Base-by-base conservation (phyloP, 1,284 basidiomycete species). In the Heliocybe sulcata region DNA sequence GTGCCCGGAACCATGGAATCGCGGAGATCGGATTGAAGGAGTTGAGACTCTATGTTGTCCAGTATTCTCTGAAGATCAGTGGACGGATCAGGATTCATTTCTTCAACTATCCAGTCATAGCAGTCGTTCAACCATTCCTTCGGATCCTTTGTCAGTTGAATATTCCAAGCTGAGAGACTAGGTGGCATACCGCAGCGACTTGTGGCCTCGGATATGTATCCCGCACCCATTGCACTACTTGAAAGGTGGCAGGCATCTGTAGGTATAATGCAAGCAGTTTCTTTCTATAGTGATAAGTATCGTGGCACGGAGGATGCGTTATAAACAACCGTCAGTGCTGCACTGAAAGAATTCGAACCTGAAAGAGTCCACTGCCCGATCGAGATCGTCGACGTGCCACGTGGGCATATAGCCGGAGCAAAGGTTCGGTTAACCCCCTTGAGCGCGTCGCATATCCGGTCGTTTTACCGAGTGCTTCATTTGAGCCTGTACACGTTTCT, bases 61-160 rank as follows among this genome's bases (percentile, higher is more conserved):
- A 80, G 71, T 57, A 82, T 78, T 22, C 69, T 66, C 45, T 76
- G 67, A 59, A 83, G 75, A 52, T 83, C 67, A 0, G 59, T 70
- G 20, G 66, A 63, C 20, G 79, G 77, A 55, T 77, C 68, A 22
- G 82, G 65, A 25, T 73, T 59, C 49, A 79, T 70, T 54, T 84
- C 78, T 12, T 66, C 66, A 10, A 71, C 63, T 31, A 89, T 69
- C 83, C 85, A 90, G 23, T 74, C 70, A 61, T 81, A 83, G 61
- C 89, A 91, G 23, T 77, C 81, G 45, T 79, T 72, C 3, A 91
- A 77, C 88, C 88, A 91, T 64, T 83, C 83, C 86, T 88, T 2
- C 19, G 26, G 3, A 52, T 52, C 50, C 51, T 45, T 45, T 29
- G 54, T 50, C n/a, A 59, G 52, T 27, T 19, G 19, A 26, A 11